Conservation (phyloP, 2,329 filamentous ascomycete genomes). For the Thelonectria discophora region DNA sequence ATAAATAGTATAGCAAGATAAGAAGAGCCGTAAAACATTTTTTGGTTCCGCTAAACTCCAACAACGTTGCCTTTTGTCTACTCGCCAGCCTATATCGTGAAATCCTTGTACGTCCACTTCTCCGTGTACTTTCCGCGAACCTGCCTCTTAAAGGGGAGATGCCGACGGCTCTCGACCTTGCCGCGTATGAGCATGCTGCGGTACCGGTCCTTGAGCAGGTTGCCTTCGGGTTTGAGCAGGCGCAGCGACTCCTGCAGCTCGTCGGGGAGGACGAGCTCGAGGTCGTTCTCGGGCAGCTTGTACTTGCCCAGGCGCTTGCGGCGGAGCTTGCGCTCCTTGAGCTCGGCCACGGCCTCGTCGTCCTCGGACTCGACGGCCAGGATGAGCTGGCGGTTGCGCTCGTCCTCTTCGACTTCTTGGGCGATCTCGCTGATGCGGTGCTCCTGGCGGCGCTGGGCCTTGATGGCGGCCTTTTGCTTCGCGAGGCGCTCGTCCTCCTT, state of each 20-base stretch:
- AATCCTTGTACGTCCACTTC: conserved; percentile 99
- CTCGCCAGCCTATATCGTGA: conserved; percentile 51
- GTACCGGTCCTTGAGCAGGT: conserved; percentile 90
- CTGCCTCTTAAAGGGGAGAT: conserved; percentile 83
- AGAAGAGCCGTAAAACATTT: conserved; percentile 10
- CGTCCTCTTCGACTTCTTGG: conserved; percentile 67
- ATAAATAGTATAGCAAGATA: conserved; percentile 10
- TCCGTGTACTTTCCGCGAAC: conserved; percentile 83
- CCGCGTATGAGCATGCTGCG: conserved; percentile 87
- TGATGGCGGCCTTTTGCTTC: conserved; percentile 79
- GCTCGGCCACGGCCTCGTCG: conserved; percentile 58
- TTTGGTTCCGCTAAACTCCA: conserved; percentile 24
- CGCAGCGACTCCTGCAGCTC: conserved; percentile 84
- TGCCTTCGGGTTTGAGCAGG: conserved; percentile 92
- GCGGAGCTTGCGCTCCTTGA: conserved; percentile 71
- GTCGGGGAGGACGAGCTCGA: conserved; percentile 84
- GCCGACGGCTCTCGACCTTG: conserved; percentile 84
- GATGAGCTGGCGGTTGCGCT: conserved; percentile 57
- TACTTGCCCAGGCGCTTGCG: conserved; percentile 78
- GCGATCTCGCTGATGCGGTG: conserved; percentile 76
- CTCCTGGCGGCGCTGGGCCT: conserved; percentile 76
- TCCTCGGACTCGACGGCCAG: conserved; percentile 50
- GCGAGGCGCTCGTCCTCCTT: conserved; percentile 85
- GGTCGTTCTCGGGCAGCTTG: conserved; percentile 77
- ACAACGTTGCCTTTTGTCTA: conserved; percentile 18